Evolutionary conservation across 257 asterid species (phyloP).

Genomic region (Misopates orontium): DNA sequence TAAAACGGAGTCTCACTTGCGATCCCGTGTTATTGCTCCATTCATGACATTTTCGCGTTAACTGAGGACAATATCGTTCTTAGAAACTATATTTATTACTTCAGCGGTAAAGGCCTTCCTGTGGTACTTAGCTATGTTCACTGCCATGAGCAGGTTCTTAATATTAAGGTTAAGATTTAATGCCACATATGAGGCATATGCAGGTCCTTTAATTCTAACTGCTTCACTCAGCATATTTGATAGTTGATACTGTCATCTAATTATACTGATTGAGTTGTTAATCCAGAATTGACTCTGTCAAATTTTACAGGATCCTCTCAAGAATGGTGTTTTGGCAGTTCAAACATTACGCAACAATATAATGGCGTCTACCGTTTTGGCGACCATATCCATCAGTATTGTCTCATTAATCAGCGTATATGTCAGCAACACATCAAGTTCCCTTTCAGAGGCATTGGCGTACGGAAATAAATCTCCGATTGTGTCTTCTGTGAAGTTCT

Average conservation of each 20-base stretch:
- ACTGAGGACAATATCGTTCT: no score
- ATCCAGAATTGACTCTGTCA: slow-evolving; percentile 16
- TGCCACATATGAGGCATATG: no score
- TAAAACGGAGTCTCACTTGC: no score
- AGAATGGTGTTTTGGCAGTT: slow-evolving; percentile 76
- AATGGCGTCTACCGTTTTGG: slow-evolving; percentile 92
- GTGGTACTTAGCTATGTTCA: no score
- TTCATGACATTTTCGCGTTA: no score
- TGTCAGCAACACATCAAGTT: slow-evolving; percentile 57
- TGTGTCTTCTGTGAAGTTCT: slow-evolving; percentile 60
- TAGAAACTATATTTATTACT: neutral
- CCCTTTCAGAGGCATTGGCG: slow-evolving; percentile 37
- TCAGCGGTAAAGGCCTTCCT: no score
- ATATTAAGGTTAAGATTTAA: no score
- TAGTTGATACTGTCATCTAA: no score
- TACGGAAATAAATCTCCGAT: slow-evolving; percentile 47
- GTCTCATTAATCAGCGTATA: slow-evolving; percentile 87
- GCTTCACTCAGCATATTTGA: no score
- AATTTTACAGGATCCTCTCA: slow-evolving; percentile 67
- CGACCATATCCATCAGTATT: slow-evolving; percentile 78
- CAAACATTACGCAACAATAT: slow-evolving; percentile 90
- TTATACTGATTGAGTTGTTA: neutral
- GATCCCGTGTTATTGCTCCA: no score
- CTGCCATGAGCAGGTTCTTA: no score
- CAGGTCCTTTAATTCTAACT: no score